Conservation (phyloP, 352 stramenopile species). For the Phytophthora tubulina region DNA sequence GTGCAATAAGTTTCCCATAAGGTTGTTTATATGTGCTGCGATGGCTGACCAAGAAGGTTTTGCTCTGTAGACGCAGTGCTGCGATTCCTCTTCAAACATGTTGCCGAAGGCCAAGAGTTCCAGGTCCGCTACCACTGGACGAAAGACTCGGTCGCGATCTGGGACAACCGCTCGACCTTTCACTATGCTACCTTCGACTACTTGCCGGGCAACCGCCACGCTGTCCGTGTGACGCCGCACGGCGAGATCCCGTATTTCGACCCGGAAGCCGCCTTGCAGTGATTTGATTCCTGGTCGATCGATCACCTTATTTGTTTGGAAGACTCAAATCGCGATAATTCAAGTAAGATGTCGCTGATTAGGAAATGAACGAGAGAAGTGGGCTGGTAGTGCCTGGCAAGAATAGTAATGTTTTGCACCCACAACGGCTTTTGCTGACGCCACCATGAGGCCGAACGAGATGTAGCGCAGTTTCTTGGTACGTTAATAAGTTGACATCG, state of each 20-base stretch:
- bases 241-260: conserved; percentile 34
- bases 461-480: too few species aligned
- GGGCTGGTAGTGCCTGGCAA: too few species aligned
- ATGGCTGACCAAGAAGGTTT: neutral
- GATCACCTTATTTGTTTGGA: too few species aligned
- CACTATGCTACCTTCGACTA: conserved; percentile 39
- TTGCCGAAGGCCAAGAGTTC: conserved; percentile 30
- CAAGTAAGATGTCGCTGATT: too few species aligned
- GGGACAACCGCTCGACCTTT: conserved; percentile 35
- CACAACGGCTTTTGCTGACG: too few species aligned
- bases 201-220: conserved; percentile 32
- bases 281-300: too few species aligned
- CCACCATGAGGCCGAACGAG: too few species aligned
- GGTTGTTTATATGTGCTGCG: neutral
- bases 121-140: conserved; percentile 35
- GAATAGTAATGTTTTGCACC: too few species aligned
- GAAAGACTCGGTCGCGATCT: conserved; percentile 35
- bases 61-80: conserved; percentile 22
- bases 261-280: conserved; percentile 1
- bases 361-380: too few species aligned
- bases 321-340: too few species aligned
- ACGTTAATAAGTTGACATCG: too few species aligned
- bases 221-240: conserved; percentile 28
- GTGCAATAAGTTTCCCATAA: neutral
- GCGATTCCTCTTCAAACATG: conserved; percentile 29